Base-by-base conservation (phyloP, 768 basidiomycete species). In the Strobilomyces echinocephalus region DNA sequence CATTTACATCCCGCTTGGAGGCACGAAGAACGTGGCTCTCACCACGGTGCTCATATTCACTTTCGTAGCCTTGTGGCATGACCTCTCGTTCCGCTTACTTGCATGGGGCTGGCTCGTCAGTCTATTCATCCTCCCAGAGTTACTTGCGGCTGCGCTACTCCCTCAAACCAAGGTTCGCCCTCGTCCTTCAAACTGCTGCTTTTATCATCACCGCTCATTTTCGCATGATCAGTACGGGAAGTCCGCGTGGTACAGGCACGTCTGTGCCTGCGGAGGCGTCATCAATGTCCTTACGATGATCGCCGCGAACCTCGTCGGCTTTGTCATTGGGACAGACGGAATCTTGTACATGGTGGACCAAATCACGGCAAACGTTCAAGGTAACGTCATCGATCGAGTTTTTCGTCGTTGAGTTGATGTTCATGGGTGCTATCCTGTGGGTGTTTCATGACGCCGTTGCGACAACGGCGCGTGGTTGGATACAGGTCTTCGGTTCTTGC, bases 31-130 rank as follows among this genome's bases (percentile, higher is more conserved):
- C 44, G 66, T 74, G 3, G 61, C 85, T 7, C 46, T 87, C 21
- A 86, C 95, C 39, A 89, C 83, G 0, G 56, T 85, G 10, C 71
- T 95, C 38, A 82, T 95, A 18, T 98, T 97, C 76, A 88, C 95
- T 1, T 98, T 99, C 63, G 95, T 97, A 21, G 95, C 97, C 0
- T 73, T 99, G 18, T 99, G 95, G 95, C 97, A 99, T 61, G 97
- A 97, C 65, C 76, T 97, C 2, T 88, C 89, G 0, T 85, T 95
- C 68, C 78, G 78, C 24, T 78, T 98, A 5, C 76, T 99, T 2
- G 85, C 91, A 2, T 99, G 95, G 95, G 95, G 97, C 2, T 98
- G 97, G 97, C 84, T 97, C 10, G 79, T 95, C 54, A 89, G 84
- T 63, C 56, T 95, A 44, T 97, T 99, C 69, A 85, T 99, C 56